Evolutionary conservation across 371 early-diverging fungal species (phyloP).

Genomic region (Mucor piriformis): DNA sequence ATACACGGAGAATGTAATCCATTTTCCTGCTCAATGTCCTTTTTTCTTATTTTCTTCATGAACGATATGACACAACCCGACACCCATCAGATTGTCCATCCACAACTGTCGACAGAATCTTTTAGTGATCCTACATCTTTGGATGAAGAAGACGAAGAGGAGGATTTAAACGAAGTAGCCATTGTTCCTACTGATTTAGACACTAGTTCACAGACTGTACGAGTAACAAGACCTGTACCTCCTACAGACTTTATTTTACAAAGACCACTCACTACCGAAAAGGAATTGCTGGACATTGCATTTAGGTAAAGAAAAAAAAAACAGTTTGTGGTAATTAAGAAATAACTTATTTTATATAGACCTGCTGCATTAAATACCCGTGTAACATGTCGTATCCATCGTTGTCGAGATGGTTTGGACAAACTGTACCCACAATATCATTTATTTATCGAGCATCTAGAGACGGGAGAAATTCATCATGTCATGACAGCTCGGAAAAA

Average conservation of each 20-base stretch:
- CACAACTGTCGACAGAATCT: slow-evolving; percentile 14
- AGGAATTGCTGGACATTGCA: slow-evolving; percentile 41
- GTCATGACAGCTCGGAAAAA: slow-evolving; percentile 73
- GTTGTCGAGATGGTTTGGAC: slow-evolving; percentile 71
- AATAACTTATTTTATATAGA: slow-evolving; percentile 37
- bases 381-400: slow-evolving; percentile 76
- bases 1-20: too few species aligned
- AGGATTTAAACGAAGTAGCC: slow-evolving; percentile 14
- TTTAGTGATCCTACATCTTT: slow-evolving; percentile 7
- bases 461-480: slow-evolving; percentile 43
- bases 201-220: slow-evolving; percentile 29
- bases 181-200: slow-evolving; percentile 21
- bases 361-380: slow-evolving; percentile 76
- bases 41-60: background rate
- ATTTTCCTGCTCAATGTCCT: background rate
- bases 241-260: slow-evolving; percentile 41
- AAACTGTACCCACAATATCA: slow-evolving; percentile 77
- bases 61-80: slow-evolving; percentile 24
- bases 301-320: slow-evolving; percentile 33
- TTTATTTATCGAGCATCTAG: slow-evolving; percentile 71
- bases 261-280: slow-evolving; percentile 25
- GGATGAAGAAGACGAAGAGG: slow-evolving; percentile 17
- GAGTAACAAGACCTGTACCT: slow-evolving; percentile 43
- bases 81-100: slow-evolving; percentile 16
- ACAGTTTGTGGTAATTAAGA: too few species aligned